A percentile compares a stretch with the other conserved stretches of the same genome.
Evolutionary conservation across 495 filamentous ascomycete genomes (phyloP).

Genomic region (Penicillium canariense): DNA sequence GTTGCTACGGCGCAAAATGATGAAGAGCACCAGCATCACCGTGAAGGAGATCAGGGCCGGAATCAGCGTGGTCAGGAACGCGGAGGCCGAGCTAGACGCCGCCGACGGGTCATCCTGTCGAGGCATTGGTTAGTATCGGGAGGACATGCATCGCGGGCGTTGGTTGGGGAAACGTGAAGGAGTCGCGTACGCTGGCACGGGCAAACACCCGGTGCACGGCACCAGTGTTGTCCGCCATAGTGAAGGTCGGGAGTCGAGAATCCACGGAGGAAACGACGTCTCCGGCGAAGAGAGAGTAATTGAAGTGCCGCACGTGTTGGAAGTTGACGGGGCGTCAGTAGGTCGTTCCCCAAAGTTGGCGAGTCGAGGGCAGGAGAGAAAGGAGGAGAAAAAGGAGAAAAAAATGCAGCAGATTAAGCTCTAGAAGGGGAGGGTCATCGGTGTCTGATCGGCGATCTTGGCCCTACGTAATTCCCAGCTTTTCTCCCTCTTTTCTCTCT

Average conservation of each 20-base stretch:
- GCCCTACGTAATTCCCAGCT: slow-evolving; percentile 20
- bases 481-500: slow-evolving; percentile 3
- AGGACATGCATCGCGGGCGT: neutral
- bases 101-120: slow-evolving; percentile 19
- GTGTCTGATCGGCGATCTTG: slow-evolving; percentile 22
- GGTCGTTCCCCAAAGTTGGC: neutral
- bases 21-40: slow-evolving; percentile 69
- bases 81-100: slow-evolving; percentile 49
- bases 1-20: slow-evolving; percentile 70
- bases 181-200: slow-evolving; percentile 11
- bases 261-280: no score
- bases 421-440: slow-evolving; percentile 19
- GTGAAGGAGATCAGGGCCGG: slow-evolving; percentile 49
- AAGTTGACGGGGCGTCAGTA: neutral
- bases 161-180: neutral
- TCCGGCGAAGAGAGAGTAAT: neutral
- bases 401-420: slow-evolving; percentile 19
- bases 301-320: neutral
- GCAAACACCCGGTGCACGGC: slow-evolving; percentile 29
- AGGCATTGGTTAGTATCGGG: slow-evolving; percentile 1
- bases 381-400: slow-evolving; percentile 5
- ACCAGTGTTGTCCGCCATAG: slow-evolving; percentile 28
- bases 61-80: slow-evolving; percentile 67
- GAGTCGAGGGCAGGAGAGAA: slow-evolving; percentile 5
- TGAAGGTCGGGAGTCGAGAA: slow-evolving; percentile 9